A percentile compares a stretch with the other conserved stretches of the same genome.
These are phyloP conservation scores for Eutypella sp. DNA, from an alignment of 2,329 filamentous ascomycete genomes.

Conservation along the genomic window DNA sequence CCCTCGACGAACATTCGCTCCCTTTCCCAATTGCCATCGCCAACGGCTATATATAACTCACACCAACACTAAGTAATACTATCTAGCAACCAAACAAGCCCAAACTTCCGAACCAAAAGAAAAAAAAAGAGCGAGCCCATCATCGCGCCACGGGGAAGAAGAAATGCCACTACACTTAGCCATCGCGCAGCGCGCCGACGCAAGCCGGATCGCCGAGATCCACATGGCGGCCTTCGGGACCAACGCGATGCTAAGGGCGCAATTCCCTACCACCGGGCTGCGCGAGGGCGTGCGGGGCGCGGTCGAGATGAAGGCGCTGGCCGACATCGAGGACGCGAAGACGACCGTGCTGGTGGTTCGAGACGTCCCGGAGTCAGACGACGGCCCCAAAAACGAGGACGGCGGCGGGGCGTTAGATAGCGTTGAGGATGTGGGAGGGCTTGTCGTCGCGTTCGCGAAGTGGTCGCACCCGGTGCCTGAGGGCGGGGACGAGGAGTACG, in stretches of 20 bases:
- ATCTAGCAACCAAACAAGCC: no score
- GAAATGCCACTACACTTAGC: constrained; percentile 8
- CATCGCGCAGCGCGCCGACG: constrained; percentile 13
- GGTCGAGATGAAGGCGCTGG: constrained; percentile 15
- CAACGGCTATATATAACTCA: no score
- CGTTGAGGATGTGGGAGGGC: neutral
- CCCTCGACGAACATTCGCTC: no score
- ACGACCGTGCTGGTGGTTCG: constrained; percentile 17
- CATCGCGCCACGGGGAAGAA: no score
- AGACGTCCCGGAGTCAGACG: neutral
- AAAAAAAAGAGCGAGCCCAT: neutral
- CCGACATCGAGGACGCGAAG: constrained; percentile 18
- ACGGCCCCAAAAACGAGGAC: neutral
- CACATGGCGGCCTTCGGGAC: constrained; percentile 19
- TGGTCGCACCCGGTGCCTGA: constrained; percentile 16
- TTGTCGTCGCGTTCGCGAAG: constrained; percentile 20
- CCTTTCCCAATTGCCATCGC: no score
- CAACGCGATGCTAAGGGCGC: constrained; percentile 21
- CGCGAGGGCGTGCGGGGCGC: constrained; percentile 10
- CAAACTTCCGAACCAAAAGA: no score
- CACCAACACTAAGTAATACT: no score
- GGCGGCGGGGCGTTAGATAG: neutral
- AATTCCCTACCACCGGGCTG: constrained; percentile 14
- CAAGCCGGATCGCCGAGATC: constrained; percentile 22
- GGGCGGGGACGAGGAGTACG: constrained; percentile 9